Base-by-base conservation (phyloP, 805 yeast species). In the Candida tibetensis region DNA sequence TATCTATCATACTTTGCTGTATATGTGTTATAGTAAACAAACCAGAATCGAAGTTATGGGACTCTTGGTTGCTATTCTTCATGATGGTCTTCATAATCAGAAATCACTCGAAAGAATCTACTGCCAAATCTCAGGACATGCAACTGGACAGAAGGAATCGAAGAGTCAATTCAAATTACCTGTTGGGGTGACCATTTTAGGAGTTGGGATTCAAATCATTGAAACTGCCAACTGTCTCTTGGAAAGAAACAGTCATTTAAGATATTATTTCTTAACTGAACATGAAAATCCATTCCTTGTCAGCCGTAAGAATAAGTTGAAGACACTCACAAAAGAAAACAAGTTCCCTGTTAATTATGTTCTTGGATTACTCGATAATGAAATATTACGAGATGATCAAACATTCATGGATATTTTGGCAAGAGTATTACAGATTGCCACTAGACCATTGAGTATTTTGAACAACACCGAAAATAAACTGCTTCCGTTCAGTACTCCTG, bases 381-480 rank as follows among this genome's bases (percentile, higher is more conserved):
- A 74, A 5, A 55, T 81, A n/a, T 75, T 88, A 36, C 76, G 76
- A 17, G 85, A 83, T 37, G 95, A 85, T 54, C 78, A 83, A 4
- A 77, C 79, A 4, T 67, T 88, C 46, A 76, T 90, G 81, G 95
- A 89, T 54, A 59, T 81, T 16, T 60, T 89, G 18, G 83, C 95
- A 0, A 70, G 85, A 41, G 78, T 87, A 13, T 67, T 89, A 22
- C 93, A 85, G 51, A 76, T 82, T 33, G 79, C 90, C 3, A 85
- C 95, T 0, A 72, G 84, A 44, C 89, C 95, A 3, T 65, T 89
- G 32, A 70, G 70, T 18, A 66, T 78, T 0, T 64, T 85, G 40
- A 68, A 75, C 33, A 69, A 72, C 36, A 10, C 48, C 38, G 32
- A 41, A 26, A 26, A 25, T 18, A 14, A 38, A 33, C 22, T 39